Evolutionary conservation across 2,329 filamentous ascomycete genomes (phyloP).

Genomic region (Sporothrix luriei): DNA sequence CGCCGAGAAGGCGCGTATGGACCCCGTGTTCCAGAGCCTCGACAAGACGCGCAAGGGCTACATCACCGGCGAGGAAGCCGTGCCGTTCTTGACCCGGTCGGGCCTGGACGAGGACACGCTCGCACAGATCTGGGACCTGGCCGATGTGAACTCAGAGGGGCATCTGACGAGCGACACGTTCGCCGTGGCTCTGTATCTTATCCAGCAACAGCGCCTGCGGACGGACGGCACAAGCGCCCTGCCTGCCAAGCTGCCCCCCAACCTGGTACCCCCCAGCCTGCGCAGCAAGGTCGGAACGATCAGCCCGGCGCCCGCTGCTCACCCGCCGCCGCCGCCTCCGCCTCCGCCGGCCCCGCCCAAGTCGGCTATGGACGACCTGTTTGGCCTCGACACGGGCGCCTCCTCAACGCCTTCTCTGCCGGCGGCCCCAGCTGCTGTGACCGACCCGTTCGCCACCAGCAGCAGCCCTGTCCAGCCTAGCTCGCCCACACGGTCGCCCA

Average conservation of each 20-base stretch:
- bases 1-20: slow-evolving; percentile 84
- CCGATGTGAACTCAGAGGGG: slow-evolving; percentile 89
- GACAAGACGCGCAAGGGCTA: slow-evolving; percentile 79
- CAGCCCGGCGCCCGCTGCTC: slow-evolving; percentile 49
- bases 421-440: slow-evolving; percentile 60
- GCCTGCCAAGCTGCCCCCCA: slow-evolving; percentile 75
- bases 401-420: slow-evolving; percentile 50
- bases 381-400: slow-evolving; percentile 77
- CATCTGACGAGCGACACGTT: slow-evolving; percentile 87
- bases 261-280: slow-evolving; percentile 83
- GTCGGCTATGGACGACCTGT: slow-evolving; percentile 89
- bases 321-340: slow-evolving; percentile 45
- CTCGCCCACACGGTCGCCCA: slow-evolving; percentile 57
- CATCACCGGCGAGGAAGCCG: slow-evolving; percentile 92
- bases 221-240: slow-evolving; percentile 63
- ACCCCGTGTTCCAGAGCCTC: slow-evolving; percentile 79
- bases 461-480: slow-evolving; percentile 52
- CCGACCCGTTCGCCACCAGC: slow-evolving; percentile 64
- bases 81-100: slow-evolving; percentile 91
- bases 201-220: slow-evolving; percentile 81
- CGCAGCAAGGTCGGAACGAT: slow-evolving; percentile 62
- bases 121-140: slow-evolving; percentile 95
- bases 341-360: slow-evolving; percentile 45
- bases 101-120: slow-evolving; percentile 84
- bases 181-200: slow-evolving; percentile 95